A percentile compares a stretch with the other conserved stretches of the same genome.
Evolutionary conservation across 805 yeast genomes (phyloP).

Genomic region (Jamesozyma jinghongensis): DNA sequence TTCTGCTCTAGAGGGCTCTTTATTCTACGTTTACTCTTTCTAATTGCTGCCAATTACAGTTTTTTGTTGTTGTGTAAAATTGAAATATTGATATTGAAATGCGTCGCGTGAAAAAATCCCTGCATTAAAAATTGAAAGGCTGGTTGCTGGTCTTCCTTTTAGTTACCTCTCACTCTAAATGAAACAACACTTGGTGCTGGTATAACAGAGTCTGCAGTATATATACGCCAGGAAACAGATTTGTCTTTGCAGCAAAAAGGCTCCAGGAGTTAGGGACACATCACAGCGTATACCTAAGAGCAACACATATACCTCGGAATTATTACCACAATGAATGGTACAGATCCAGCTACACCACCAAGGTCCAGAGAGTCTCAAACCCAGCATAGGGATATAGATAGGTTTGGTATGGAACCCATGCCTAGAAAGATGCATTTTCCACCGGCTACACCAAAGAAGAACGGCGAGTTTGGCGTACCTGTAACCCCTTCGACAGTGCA

Average conservation of each 20-base stretch:
- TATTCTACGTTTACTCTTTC: too few species aligned
- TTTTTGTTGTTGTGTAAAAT: too few species aligned
- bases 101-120: neutral
- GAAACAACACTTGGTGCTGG: too few species aligned
- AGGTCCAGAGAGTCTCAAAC: constrained; percentile 14
- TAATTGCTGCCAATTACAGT: too few species aligned
- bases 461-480: constrained; percentile 6
- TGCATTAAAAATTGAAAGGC: neutral
- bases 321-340: neutral
- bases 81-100: neutral
- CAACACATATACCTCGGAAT: neutral
- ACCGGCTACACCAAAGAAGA: constrained; percentile 11
- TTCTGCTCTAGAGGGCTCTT: too few species aligned
- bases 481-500: constrained; percentile 22
- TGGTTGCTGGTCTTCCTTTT: too few species aligned
- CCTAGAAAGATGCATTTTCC: constrained; percentile 3
- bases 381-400: neutral
- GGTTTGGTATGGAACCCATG: neutral
- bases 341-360: constrained; percentile 29
- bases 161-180: neutral
- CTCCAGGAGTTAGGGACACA: too few species aligned
- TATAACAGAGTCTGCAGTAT: too few species aligned
- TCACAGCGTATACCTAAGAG: neutral
- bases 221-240: too few species aligned
- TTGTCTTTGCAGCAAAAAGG: too few species aligned